phyloP scores from a whole-genome alignment of 176 grass and related monocot species.

The Cymbopogon citratus region DNA sequence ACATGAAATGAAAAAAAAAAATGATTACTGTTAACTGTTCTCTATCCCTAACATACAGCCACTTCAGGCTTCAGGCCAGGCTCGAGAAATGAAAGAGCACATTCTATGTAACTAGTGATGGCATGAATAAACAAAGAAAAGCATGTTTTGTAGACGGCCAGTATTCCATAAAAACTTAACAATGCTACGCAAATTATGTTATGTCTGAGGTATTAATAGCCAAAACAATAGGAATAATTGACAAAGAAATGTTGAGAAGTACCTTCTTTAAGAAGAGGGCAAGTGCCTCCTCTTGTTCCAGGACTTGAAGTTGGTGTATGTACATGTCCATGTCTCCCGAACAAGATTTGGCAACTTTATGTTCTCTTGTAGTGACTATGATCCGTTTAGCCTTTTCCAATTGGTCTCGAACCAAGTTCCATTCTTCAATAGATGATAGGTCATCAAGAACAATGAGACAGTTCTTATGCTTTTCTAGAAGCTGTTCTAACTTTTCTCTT shows the following conservation, averaged over 20 bases:
- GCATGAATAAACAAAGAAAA: no score
- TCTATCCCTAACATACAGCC: no score
- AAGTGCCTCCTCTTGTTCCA: neutral
- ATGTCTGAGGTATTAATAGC: no score
- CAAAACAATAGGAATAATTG: neutral
- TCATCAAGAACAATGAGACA: conserved; percentile 41
- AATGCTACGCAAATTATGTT: no score
- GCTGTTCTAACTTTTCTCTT: neutral
- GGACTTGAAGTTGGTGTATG: neutral
- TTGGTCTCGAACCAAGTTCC: neutral
- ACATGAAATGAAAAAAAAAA: neutral
- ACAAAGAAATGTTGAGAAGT: neutral
- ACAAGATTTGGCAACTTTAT: neutral
- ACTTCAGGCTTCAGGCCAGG: no score
- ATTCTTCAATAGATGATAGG: neutral
- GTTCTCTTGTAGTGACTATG: conserved; percentile 28
- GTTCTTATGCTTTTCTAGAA: neutral
- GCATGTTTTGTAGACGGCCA: no score
- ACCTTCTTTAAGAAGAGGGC: conserved; percentile 22
- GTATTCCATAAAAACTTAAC: no score
- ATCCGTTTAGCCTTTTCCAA: neutral
- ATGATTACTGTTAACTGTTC: neutral
- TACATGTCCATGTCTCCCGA: neutral
- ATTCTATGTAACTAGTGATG: no score
- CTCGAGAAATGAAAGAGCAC: no score